A percentile compares a stretch with the other conserved stretches of the same genome.
phyloP scores from a whole-genome alignment of 805 yeast species.

The Ogataea pilisensis region DNA sequence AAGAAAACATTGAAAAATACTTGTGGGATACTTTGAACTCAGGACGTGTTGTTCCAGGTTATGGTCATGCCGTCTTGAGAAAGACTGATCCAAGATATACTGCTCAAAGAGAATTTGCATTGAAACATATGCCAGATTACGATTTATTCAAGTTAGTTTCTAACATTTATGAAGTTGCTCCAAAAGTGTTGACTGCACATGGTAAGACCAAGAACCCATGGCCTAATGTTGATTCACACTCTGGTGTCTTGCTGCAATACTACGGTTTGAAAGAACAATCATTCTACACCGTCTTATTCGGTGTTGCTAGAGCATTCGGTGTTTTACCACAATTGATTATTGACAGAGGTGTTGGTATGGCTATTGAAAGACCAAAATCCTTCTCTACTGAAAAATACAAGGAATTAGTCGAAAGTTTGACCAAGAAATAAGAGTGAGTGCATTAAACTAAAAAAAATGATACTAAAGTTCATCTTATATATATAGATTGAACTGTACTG shows the following conservation, averaged over 20 bases:
- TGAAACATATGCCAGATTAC: conserved; percentile 70
- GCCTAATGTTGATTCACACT: conserved; percentile 89
- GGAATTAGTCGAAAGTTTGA: conserved; percentile 56
- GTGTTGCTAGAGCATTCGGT: conserved; percentile 85
- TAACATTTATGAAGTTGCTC: conserved; percentile 77
- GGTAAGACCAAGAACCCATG: conserved; percentile 92
- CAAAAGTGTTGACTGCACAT: conserved; percentile 73
- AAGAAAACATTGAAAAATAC: conserved; percentile 67
- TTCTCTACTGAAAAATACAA: conserved; percentile 91
- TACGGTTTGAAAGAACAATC: conserved; percentile 79
- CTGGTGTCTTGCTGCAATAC: conserved; percentile 81
- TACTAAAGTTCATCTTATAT: too few species aligned
- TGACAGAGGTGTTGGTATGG: conserved; percentile 77
- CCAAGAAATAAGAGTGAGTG: conserved; percentile 18
- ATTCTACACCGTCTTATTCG: conserved; percentile 82
- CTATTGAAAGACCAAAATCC: conserved; percentile 88
- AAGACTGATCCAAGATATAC: conserved; percentile 86
- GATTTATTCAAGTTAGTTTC: conserved; percentile 76
- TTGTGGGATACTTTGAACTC: conserved; percentile 75
- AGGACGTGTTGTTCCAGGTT: conserved; percentile 86
- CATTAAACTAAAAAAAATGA: neutral
- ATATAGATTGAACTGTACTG: too few species aligned
- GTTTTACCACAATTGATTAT: conserved; percentile 80
- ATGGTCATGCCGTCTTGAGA: conserved; percentile 85
- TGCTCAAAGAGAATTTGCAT: conserved; percentile 81